These are phyloP conservation scores for Diaporthe longicolla DNA, from an alignment of 2,329 filamentous ascomycete genomes.

Conservation along the genomic window DNA sequence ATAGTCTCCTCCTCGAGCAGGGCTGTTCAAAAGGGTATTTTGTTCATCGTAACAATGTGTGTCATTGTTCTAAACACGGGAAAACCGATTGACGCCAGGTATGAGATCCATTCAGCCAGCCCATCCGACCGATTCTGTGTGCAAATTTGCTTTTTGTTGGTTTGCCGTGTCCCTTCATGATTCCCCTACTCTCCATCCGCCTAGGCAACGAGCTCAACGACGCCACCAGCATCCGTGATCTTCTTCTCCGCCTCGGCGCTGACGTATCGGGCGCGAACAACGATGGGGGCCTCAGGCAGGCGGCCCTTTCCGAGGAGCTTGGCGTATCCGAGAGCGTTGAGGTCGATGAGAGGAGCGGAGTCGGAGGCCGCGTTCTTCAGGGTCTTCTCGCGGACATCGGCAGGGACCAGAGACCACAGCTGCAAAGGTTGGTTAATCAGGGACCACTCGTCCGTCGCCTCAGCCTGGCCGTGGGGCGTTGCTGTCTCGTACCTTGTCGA, in stretches of 20 bases:
- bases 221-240: slow-evolving; percentile 97
- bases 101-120: slow-evolving; percentile 43
- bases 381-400: slow-evolving; percentile 94
- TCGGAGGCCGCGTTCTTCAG: slow-evolving; percentile 83
- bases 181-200: slow-evolving; percentile 10
- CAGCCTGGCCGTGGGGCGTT: not conserved
- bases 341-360: slow-evolving; percentile 97
- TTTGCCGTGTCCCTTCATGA: slow-evolving; percentile 38
- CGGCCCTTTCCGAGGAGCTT: slow-evolving; percentile 99
- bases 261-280: slow-evolving; percentile 96
- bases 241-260: slow-evolving; percentile 97
- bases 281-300: slow-evolving; percentile 90
- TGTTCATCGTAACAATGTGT: slow-evolving; percentile 43
- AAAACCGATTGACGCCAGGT: slow-evolving; percentile 43
- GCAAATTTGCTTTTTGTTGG: slow-evolving; percentile 36
- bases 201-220: slow-evolving; percentile 95
- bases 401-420: slow-evolving; percentile 96
- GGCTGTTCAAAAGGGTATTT: slow-evolving; percentile 39
- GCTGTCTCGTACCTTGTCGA: slow-evolving; percentile 86
- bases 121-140: slow-evolving; percentile 42
- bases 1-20: slow-evolving; percentile 9
- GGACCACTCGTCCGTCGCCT: slow-evolving; percentile 43
- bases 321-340: slow-evolving; percentile 96
- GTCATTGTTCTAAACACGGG: slow-evolving; percentile 43
- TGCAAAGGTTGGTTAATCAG: slow-evolving; percentile 55